Base-by-base conservation (phyloP, 78 protist genomes). In the Tieghemostelium lacteum region DNA sequence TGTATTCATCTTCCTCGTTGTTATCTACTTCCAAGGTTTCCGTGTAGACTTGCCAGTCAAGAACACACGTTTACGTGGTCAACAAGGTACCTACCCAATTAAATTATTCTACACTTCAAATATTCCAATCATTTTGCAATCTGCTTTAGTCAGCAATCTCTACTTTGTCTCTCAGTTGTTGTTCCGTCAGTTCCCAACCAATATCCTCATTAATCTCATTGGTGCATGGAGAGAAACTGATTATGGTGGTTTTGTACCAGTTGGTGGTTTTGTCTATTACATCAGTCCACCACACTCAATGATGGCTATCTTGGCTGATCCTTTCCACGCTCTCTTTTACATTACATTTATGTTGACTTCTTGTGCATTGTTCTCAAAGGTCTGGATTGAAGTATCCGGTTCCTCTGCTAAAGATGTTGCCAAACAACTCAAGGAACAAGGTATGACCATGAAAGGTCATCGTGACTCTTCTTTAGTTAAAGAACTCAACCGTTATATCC, bases 61-160 rank as follows among this genome's bases (percentile, higher is more conserved):
- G 92, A 85, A 72, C 14, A 36, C 87, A 33, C 86, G 94, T 65
- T 28, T 74, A 16, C 36, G 88, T 33, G 96, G 95, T 14, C 92
- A 83, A 64, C 73, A 69, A 58, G 98, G 96, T 28, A 36, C 94
- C 4, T 98, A 99, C 97, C 99, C 99, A 64, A 99, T 99, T 95
- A 99, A 99, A 93, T 96, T 99, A 67, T 99, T 99, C 98, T 99
- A 99, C 98, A 99, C 99, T 24, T 95, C 99, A 64, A 99, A 98
- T 97, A 99, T 98, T 85, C 99, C 99, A 67, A 97, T 99, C 95
- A 98, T 99, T 92, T 96, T 99, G 55, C 99, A 99, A 94, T 77
- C 98, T 24, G 99, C 99, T 54, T 94, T 99, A 37, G 96, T 97
- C 28, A 89, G 98, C 87, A 96, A 99, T 96, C 74, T 98, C 49